phyloP scores from a whole-genome alignment of 306 rosid genomes.

The Ormosia emarginata region DNA sequence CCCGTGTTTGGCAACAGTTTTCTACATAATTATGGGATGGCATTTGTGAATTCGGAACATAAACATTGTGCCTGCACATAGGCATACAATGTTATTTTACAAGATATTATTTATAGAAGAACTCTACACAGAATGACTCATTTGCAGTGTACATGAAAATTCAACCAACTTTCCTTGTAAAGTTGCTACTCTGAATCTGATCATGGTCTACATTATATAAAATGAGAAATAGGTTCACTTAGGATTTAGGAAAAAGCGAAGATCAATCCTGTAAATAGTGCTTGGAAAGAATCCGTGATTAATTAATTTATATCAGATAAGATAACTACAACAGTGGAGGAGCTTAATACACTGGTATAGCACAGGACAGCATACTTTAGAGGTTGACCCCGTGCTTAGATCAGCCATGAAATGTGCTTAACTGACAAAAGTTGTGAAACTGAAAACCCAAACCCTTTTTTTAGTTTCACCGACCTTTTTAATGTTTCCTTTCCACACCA shows the following conservation, averaged over 20 bases:
- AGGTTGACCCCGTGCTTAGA: constrained; percentile 57
- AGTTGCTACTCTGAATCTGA: neutral
- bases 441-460: neutral
- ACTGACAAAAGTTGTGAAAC: constrained; percentile 8
- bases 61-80: neutral
- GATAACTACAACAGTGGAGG: neutral
- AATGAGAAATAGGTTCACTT: neutral
- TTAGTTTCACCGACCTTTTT: constrained; percentile 16
- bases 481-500: neutral
- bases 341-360: neutral
- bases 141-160: neutral
- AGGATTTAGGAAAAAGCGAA: neutral
- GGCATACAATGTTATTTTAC: neutral
- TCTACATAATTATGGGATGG: too few species aligned
- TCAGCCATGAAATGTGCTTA: constrained; percentile 37
- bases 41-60: neutral
- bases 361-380: too few species aligned
- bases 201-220: neutral
- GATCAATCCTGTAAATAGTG: constrained; percentile 29
- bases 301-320: neutral
- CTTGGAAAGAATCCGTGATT: neutral
- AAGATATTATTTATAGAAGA: neutral
- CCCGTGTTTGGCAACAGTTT: too few species aligned
- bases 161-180: neutral
- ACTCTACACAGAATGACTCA: neutral